Base-by-base conservation (phyloP, 1,284 basidiomycete species). In the Cutaneotrichosporon sp. region DNA sequence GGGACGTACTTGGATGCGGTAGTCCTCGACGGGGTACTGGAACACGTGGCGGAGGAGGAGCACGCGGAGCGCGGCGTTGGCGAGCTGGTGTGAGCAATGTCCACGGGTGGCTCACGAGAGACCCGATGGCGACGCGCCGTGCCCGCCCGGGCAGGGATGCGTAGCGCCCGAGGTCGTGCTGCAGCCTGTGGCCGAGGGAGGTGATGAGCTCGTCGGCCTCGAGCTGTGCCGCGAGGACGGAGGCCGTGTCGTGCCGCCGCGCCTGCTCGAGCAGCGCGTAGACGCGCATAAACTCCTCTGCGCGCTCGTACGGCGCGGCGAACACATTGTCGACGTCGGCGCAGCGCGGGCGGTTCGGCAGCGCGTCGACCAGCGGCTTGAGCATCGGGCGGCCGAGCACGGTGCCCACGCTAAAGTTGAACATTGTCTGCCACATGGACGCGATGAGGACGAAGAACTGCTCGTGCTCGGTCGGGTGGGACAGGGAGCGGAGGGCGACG, bases 171-270 rank as follows among this genome's bases (percentile, higher is more conserved):
- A 61, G 29, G 27, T 61, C 63, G 2, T 50, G 13, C 10, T 16
- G 31, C 18, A 64, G 47, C 33, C 24, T 38, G 18, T 60, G 53
- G 1, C 46, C 59, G 8, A 59, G 53, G 8, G 31, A 9, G 1
- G 56, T 54, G 6, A 49, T 50, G 13, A 61, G 38, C 20, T 65
- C 63, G 33, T 65, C 63, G 8, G 63, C 63, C 29, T 65, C 63
- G 22, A 65, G 54, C 45, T 65, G 56, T 14, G 47, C 47, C 2
- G 47, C 24, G 25, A 49, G 27, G 8, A 49, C 47, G 3, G 47
- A 49, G 1, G 58, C 58, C 20, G 42, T 22, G 18, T 60, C 33
- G 33, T 55, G 34, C n/a, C 53, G 24, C 16, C 52, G 24, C 13
- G 36, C 52, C 18, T 49, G 38, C 22, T 59, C 52, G 33, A 63